A percentile compares a stretch with the other conserved stretches of the same genome.
Evolutionary conservation across 2,329 filamentous ascomycete genomes (phyloP).

Genomic region (Nothopassalora personata): DNA sequence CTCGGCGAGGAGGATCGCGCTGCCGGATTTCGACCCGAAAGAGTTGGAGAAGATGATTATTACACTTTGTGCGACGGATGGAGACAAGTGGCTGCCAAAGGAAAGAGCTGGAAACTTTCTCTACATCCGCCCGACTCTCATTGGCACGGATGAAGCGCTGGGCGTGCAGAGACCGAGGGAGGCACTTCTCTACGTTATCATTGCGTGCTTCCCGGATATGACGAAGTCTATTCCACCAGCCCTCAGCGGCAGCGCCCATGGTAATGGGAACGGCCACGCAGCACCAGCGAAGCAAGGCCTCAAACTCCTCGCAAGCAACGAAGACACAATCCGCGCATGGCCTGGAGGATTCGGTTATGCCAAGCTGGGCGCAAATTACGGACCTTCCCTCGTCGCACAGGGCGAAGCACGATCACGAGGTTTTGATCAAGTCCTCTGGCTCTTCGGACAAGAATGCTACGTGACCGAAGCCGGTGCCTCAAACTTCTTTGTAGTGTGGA

Average conservation of each 20-base stretch:
- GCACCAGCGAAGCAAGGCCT: conserved; percentile 37
- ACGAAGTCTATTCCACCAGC: conserved; percentile 29
- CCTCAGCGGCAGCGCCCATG: conserved; percentile 26
- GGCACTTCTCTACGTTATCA: conserved; percentile 83
- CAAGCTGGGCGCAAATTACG: conserved; percentile 92
- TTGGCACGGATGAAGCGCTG: conserved; percentile 73
- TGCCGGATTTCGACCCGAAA: conserved; percentile 65
- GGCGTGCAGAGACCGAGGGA: conserved; percentile 75
- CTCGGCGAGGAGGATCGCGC: conserved; percentile 58
- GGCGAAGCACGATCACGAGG: conserved; percentile 66
- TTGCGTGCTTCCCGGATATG: conserved; percentile 46
- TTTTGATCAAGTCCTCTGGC: conserved; percentile 89
- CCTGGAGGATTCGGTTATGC: conserved; percentile 88
- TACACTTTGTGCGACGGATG: conserved; percentile 66
- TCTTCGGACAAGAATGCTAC: conserved; percentile 69
- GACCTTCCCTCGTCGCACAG: conserved; percentile 73
- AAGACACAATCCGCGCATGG: conserved; percentile 87
- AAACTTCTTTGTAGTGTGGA: conserved; percentile 88
- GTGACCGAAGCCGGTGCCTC: conserved; percentile 89
- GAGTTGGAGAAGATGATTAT: conserved; percentile 71
- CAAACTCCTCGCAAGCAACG: conserved; percentile 69
- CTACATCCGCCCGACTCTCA: conserved; percentile 75
- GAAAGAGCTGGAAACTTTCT: conserved; percentile 64
- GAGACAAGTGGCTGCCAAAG: conserved; percentile 71
- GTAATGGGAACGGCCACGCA: conserved; percentile 19